Evolutionary conservation across 2,329 filamentous ascomycete genomes (phyloP).

Genomic region (Emergomyces orientalis): DNA sequence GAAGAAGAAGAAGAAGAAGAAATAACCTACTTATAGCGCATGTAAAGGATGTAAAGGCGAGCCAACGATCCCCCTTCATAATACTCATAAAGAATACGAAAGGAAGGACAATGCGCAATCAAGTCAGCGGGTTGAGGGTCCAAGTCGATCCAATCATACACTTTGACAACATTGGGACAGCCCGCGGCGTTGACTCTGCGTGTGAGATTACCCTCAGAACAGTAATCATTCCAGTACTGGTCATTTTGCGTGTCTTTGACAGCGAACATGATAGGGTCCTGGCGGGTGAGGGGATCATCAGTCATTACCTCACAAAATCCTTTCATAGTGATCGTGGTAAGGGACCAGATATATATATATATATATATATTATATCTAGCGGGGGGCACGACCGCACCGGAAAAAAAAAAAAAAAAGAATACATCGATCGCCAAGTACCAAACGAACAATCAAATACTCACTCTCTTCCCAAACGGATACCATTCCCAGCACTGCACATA

Average conservation of each 20-base stretch:
- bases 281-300: neutral
- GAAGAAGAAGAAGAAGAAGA: neutral
- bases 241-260: conserved; percentile 10
- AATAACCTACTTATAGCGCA: conserved; percentile 4
- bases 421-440: neutral
- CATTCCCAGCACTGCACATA: conserved; percentile 8
- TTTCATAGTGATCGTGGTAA: neutral
- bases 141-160: conserved; percentile 10
- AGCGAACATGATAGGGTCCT: conserved; percentile 10
- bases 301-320: neutral
- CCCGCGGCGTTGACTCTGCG: conserved; percentile 10
- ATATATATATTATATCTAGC: neutral
- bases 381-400: neutral
- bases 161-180: conserved; percentile 12
- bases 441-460: neutral
- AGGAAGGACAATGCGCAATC: neutral
- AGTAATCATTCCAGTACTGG: conserved; percentile 9
- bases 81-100: conserved; percentile 11
- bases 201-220: conserved; percentile 10
- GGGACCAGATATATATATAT: neutral
- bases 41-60: conserved; percentile 2
- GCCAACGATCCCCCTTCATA: conserved; percentile 6
- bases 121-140: neutral
- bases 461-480: conserved; percentile 9
- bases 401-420: neutral